Evolutionary conservation across 176 grass and related monocot species (phyloP), one percentile per base, ranked within the genome.

Genomic region (Phragmites australis): DNA sequence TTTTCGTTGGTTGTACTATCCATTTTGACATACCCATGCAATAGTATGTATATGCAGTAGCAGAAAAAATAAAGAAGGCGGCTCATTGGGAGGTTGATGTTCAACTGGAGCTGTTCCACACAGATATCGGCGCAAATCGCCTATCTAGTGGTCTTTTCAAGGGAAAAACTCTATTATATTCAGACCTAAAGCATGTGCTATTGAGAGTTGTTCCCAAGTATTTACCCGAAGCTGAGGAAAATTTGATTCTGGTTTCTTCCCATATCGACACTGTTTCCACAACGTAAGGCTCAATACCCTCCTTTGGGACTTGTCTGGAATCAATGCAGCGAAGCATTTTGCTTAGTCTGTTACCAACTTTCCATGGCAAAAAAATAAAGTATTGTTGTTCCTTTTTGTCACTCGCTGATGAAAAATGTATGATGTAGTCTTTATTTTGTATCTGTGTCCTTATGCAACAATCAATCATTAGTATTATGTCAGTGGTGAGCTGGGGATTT

Each of bases 51-150:
- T 94, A 94, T 99, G 82, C 90, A 93, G 90, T 86, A 78, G 83
- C 96, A 81, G 92, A 95, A 62, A 86, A 93, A 56, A 95, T 99
- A 91, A 91, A 99, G 90, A 93, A 93, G 85, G 89, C 81, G 27
- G 90, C 92, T 73, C 90, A 95, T 79, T 95, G 96, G 96, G 96
- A 99, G 30, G 96, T 99, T 86, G 92, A 99, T 86, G 96, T 99
- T 87, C 88, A 93, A 84, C 72, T 99, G 83, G 96, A 99, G 79
- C 62, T 99, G 64, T 99, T 99, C 81, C 92, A 91, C 89, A 74
- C 90, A 64, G 75, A 93, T 83, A 99, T 77, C 86, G 90, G 88
- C 6, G 84, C 86, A 76, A 99, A 91, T 90, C 63, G 70, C 72
- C 55, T 99, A 82, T 67, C 72, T 70, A 52, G 57, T 22, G 92